phyloP scores from a whole-genome alignment of 108 stramenopile species.

The Pseudonitzschia multiseries region DNA sequence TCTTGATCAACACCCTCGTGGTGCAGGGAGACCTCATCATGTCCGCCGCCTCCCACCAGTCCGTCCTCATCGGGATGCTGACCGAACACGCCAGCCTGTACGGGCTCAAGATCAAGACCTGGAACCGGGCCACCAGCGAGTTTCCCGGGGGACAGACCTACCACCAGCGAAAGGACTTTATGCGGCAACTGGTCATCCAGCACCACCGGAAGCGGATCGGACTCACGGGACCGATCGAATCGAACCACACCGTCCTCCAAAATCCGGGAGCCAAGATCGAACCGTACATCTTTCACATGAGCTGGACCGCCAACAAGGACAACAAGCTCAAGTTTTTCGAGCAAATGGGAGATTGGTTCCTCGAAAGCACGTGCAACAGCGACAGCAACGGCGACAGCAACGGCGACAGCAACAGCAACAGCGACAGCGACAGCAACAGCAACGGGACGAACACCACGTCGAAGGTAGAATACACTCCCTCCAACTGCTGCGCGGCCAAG shows the following conservation, averaged over 20 bases:
- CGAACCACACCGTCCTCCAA: too few species aligned
- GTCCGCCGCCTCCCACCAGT: conserved; percentile 58
- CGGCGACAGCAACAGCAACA: neutral
- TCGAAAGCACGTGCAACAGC: conserved; percentile 48
- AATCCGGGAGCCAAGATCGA: neutral
- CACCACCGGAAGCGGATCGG: neutral
- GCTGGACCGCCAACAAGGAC: conserved; percentile 67
- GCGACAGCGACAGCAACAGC: conserved; percentile 1
- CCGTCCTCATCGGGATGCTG: conserved; percentile 50
- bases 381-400: conserved; percentile 5
- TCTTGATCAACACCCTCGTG: conserved; percentile 51
- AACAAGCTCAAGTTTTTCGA: conserved; percentile 73
- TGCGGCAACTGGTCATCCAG: conserved; percentile 26
- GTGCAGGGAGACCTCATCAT: conserved; percentile 65
- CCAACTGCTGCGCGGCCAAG: conserved; percentile 61
- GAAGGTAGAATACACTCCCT: conserved; percentile 1
- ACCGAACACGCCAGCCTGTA: conserved; percentile 48
- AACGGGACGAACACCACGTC: too few species aligned
- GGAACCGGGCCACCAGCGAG: conserved; percentile 48
- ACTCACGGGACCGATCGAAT: too few species aligned
- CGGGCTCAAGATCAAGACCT: conserved; percentile 63
- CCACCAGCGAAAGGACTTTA: conserved; percentile 38
- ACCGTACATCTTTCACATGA: conserved; percentile 45
- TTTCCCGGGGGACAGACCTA: conserved; percentile 61
- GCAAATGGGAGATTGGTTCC: conserved; percentile 80